phyloP scores from a whole-genome alignment of 2,329 filamentous ascomycete genomes.

The Dothistroma septosporum region DNA sequence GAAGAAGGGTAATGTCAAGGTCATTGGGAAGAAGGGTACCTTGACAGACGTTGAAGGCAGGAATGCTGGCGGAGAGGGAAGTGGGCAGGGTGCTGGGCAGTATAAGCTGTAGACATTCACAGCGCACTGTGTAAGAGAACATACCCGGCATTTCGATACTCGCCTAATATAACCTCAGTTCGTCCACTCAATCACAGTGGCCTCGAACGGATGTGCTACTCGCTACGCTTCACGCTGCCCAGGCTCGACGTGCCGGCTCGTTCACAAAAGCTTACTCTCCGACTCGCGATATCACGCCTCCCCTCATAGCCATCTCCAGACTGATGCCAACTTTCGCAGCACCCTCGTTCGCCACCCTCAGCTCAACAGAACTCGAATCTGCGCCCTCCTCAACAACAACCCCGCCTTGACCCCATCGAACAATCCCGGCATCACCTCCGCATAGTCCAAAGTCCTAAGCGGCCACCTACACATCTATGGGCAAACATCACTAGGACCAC shows the following conservation, averaged over 20 bases:
- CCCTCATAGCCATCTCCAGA: neutral
- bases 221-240: too few relatives aligned
- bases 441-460: neutral
- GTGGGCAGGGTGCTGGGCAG: slow-evolving; percentile 27
- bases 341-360: neutral
- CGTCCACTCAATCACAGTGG: neutral
- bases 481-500: neutral
- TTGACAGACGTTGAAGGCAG: slow-evolving; percentile 79
- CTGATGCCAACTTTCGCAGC: neutral
- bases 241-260: too few relatives aligned
- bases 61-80: slow-evolving; percentile 48
- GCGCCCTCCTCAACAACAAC: neutral
- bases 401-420: neutral
- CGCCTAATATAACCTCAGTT: neutral
- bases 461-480: neutral
- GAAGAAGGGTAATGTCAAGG: slow-evolving; percentile 81
- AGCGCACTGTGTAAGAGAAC: neutral
- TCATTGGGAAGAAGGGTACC: slow-evolving; percentile 87
- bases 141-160: too few relatives aligned
- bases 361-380: neutral
- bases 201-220: too few relatives aligned
- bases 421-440: neutral
- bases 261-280: too few relatives aligned
- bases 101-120: slow-evolving; percentile 30
- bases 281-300: too few relatives aligned